phyloP scores from a whole-genome alignment of 148 eudicot species.

The Camellia lanceoleosa region DNA sequence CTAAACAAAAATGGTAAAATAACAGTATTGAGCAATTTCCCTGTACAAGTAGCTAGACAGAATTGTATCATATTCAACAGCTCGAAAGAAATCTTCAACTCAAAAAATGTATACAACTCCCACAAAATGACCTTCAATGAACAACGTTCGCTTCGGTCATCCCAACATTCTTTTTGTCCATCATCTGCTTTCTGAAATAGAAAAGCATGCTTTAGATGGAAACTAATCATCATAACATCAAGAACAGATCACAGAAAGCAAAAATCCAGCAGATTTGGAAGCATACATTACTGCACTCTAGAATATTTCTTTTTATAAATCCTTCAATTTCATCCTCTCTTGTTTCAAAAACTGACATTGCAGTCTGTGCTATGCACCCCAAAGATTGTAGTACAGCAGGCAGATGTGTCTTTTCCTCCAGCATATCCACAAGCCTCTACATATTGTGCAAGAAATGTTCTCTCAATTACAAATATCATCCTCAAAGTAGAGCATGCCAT shows the following conservation, averaged over 20 bases:
- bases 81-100: conserved; percentile 11
- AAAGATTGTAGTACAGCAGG: conserved; percentile 92
- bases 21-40: background rate
- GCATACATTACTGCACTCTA: conserved; percentile 68
- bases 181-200: conserved; percentile 57
- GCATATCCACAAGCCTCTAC: conserved; percentile 97
- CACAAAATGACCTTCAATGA: conserved; percentile 62
- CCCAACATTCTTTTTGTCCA: conserved; percentile 65
- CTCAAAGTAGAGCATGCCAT: background rate
- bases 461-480: conserved; percentile 9
- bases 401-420: conserved; percentile 73
- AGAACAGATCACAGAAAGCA: background rate
- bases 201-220: conserved; percentile 13
- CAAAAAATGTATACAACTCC: conserved; percentile 1
- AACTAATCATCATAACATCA: background rate
- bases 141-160: conserved; percentile 79
- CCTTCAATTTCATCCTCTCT: conserved; percentile 78
- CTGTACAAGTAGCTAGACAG: background rate
- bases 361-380: conserved; percentile 96
- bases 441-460: conserved; percentile 19
- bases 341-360: conserved; percentile 96
- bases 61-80: background rate
- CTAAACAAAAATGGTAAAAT: background rate
- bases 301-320: conserved; percentile 64
- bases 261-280: conserved; percentile 5